These are phyloP conservation scores for Blakeslea trispora DNA, from an alignment of 371 early-diverging fungal genomes.

Conservation along the genomic window DNA sequence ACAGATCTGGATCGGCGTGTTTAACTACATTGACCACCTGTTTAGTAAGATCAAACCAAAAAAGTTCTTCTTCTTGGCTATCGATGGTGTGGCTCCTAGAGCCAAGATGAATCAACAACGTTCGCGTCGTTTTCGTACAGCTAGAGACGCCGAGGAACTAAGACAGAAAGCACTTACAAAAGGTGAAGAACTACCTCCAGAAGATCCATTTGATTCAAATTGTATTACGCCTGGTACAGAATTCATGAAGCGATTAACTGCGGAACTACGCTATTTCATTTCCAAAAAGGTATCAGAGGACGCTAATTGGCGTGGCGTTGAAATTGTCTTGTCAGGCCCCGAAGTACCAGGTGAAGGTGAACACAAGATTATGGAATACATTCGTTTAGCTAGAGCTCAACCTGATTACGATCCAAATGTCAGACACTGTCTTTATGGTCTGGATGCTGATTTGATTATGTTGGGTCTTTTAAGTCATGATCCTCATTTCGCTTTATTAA, in stretches of 20 bases:
- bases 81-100: conserved; percentile 98
- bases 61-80: conserved; percentile 95
- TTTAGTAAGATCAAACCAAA: conserved; percentile 92
- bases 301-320: conserved; percentile 83
- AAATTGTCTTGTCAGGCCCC: conserved; percentile 94
- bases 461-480: conserved; percentile 95
- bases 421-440: conserved; percentile 95
- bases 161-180: conserved; percentile 58
- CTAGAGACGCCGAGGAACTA: conserved; percentile 81
- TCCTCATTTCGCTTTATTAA: conserved; percentile 93
- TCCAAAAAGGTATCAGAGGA: conserved; percentile 90
- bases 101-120: conserved; percentile 99
- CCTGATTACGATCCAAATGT: conserved; percentile 82
- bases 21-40: conserved; percentile 95
- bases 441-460: conserved; percentile 99
- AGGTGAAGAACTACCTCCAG: conserved; percentile 73
- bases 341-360: conserved; percentile 99
- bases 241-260: conserved; percentile 95
- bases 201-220: conserved; percentile 94
- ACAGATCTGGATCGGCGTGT: conserved; percentile 92
- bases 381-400: conserved; percentile 84
- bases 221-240: conserved; percentile 99
- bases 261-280: conserved; percentile 87
- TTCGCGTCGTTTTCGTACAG: conserved; percentile 93
- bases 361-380: conserved; percentile 99